phyloP scores from a whole-genome alignment of 2,329 filamentous ascomycete species.

The Dactylella cylindrospora region DNA sequence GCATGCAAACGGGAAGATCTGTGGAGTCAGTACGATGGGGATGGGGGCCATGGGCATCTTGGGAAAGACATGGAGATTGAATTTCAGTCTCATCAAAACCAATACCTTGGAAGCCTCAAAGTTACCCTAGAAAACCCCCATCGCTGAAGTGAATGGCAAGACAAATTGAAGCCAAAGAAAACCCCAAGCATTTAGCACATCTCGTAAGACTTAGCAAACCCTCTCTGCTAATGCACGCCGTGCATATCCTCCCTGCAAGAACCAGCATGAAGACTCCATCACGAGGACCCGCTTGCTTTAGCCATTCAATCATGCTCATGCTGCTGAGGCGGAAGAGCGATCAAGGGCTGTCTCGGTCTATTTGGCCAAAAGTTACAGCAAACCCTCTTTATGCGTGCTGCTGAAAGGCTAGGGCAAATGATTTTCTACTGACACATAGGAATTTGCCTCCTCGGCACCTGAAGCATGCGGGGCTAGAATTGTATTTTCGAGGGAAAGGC shows the following conservation, averaged over 20 bases:
- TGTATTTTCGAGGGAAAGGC: too few species aligned
- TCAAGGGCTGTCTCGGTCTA: neutral
- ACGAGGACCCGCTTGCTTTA: conserved; percentile 27
- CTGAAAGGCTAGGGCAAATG: neutral
- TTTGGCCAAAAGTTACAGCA: too few species aligned
- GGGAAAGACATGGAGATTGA: too few species aligned
- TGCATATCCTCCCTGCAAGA: conserved; percentile 4
- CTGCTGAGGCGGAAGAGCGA: neutral
- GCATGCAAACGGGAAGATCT: too few species aligned
- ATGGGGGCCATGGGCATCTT: too few species aligned
- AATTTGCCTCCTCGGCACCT: conserved; percentile 20
- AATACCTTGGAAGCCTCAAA: neutral
- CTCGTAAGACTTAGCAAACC: too few species aligned
- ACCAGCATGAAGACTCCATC: conserved; percentile 18
- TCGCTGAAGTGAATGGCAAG: too few species aligned
- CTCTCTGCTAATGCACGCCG: too few species aligned
- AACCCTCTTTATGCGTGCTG: too few species aligned
- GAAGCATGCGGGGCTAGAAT: neutral
- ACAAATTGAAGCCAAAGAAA: conserved; percentile 1
- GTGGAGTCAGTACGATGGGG: too few species aligned
- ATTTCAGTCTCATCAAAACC: too few species aligned
- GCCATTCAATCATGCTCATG: neutral
- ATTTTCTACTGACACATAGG: conserved; percentile 33
- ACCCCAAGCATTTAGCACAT: conserved; percentile 2
- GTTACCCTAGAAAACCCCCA: too few species aligned